Evolutionary conservation across 1,284 basidiomycete genomes (phyloP), one percentile per base, ranked within the genome.

Genomic region (Wallemia hederae): DNA sequence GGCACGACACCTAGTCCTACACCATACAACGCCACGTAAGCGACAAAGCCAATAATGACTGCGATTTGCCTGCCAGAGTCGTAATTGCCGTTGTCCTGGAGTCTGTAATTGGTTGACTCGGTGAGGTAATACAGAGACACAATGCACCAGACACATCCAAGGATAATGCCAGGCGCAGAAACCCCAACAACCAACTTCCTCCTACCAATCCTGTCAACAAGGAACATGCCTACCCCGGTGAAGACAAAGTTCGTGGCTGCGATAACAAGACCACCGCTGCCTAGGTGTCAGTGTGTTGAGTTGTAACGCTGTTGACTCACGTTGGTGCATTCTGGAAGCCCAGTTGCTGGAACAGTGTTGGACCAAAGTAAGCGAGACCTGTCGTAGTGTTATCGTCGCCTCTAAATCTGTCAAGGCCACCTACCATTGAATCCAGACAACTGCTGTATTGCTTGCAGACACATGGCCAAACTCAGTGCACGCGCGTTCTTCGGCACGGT

Each of bases 1-100:
- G 71, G 69, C 34, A 72, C 68, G 62, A 69, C 69, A 11, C 71
- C 71, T 3, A 69, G 66, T 49, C 70, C n/a, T n/a, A n/a, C n/a
- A n/a, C n/a, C n/a, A n/a, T n/a, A n/a, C n/a, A n/a, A n/a, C n/a
- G n/a, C n/a, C n/a, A 68, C 65, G 61, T 69, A 71, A 59, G 70
- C 62, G 26, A 71, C 69, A 66, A 70, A 69, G 24, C 69, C 69
- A 25, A 70, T 65, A 64, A 71, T 69, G 60, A 66, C 63, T 14
- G 65, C 66, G 31, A 64, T 64, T 17, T 64, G 60, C 2, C 61
- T 64, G n/a, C 62, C 61, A 14, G 64, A 60, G 28, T 64, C 63
- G 2, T 63, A 62, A 7, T 29, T 62, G 28, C 62, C 62, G 9
- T 67, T 64, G 19, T 65, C 64, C 27, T 55, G 49, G 26, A 66